Evolutionary conservation across 1,139 yeast genomes (phyloP).

Genomic region (Candida glucosophila): DNA sequence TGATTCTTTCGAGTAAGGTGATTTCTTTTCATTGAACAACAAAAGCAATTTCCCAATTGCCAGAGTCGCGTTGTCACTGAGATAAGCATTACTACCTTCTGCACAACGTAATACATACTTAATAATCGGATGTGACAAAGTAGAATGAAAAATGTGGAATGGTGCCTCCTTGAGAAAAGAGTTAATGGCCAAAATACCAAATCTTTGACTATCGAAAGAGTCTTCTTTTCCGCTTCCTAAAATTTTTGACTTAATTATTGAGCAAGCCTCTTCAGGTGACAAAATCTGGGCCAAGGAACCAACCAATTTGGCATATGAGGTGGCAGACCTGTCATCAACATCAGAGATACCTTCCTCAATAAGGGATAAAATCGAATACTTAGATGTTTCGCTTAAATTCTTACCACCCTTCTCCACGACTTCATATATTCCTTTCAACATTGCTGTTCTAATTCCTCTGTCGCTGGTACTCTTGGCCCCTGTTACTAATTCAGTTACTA

Average conservation of each 20-base stretch:
- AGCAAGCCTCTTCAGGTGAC: slow-evolving; percentile 55
- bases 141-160: slow-evolving; percentile 44
- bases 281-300: slow-evolving; percentile 71
- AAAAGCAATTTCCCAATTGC: slow-evolving; percentile 81
- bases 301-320: slow-evolving; percentile 68
- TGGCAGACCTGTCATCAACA: slow-evolving; percentile 50
- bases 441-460: slow-evolving; percentile 71
- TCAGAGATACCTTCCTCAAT: slow-evolving; percentile 61
- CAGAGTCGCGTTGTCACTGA: slow-evolving; percentile 70
- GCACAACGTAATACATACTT: slow-evolving; percentile 41
- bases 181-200: slow-evolving; percentile 66
- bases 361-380: slow-evolving; percentile 58
- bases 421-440: slow-evolving; percentile 78
- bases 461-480: slow-evolving; percentile 56
- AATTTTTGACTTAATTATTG: slow-evolving; percentile 55
- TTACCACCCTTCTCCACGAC: slow-evolving; percentile 76
- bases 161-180: slow-evolving; percentile 77
- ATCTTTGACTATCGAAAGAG: slow-evolving; percentile 33
- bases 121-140: slow-evolving; percentile 38
- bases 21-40: slow-evolving; percentile 30
- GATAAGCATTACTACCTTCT: slow-evolving; percentile 39
- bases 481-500: slow-evolving; percentile 71
- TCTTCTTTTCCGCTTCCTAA: slow-evolving; percentile 36
- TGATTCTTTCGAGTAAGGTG: slow-evolving; percentile 22
- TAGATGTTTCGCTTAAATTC: slow-evolving; percentile 68